Conservation (phyloP, 2,329 filamentous ascomycete species). For the Fusarium duplospermum region DNA sequence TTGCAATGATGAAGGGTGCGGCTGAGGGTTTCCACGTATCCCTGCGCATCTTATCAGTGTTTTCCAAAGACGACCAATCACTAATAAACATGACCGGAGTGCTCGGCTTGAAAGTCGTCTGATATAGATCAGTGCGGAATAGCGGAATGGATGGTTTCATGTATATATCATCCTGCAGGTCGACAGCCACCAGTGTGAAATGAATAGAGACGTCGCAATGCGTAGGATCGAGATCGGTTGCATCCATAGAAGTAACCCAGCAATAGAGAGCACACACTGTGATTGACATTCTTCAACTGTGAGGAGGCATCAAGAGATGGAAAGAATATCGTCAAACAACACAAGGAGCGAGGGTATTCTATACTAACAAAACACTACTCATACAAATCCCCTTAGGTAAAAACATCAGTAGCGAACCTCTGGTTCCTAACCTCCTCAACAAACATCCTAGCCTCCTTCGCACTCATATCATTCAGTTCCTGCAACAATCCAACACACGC, state of each 20-base stretch:
- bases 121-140: not conserved
- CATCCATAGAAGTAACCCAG: not conserved
- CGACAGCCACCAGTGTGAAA: accelerated
- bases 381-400: not conserved
- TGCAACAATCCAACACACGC: not conserved
- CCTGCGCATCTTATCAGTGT: not conserved
- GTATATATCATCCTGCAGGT: not conserved
- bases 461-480: not conserved
- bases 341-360: not conserved
- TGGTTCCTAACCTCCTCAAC: constrained; percentile 1
- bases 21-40: not conserved
- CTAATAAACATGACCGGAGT: not conserved
- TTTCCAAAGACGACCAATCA: not conserved
- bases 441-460: not conserved
- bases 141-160: not conserved
- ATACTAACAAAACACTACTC: not conserved
- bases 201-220: not conserved
- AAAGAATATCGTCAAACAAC: not conserved
- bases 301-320: not conserved
- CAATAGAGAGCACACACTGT: not conserved
- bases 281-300: not conserved
- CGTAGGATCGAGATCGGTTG: not conserved
- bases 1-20: not conserved
- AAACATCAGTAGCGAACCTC: constrained; percentile 10
- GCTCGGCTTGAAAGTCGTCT: not conserved